Base-by-base conservation (phyloP, 768 basidiomycete genomes). In the Kwoniella heveanensis region DNA sequence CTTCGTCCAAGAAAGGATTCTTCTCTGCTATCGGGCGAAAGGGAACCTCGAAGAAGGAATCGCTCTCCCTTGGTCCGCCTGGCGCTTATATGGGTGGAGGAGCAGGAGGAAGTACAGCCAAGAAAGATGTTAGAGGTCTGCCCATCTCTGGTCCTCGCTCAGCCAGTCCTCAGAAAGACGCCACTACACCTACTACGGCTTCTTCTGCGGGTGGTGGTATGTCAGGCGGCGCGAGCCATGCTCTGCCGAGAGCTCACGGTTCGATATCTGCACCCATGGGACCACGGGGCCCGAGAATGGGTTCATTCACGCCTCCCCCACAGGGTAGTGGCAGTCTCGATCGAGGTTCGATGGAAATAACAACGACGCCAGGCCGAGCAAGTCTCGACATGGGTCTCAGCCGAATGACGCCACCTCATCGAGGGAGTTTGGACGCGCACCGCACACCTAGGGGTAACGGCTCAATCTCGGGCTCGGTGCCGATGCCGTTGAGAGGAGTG, bases 61-160 rank as follows among this genome's bases (percentile, higher is more conserved):
- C 54, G 21, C 22, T 53, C 26, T 55, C 61, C 0, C 54, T 71
- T 8, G 69, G 71, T 27, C 72, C 72, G 17, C 67, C 72, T 10
- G 29, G 12, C 17, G 49, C 47, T 5, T 39, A 29, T 27, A 6
- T 36, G 9, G 26, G 52, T 24, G 29, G 50, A 36, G 29, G 37
- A 44, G 29, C 32, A 36, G 29, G 37, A 44, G 57, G 21, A 22
- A 46, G 59, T 49, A 30, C 49, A 17, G 54, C 48, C 32, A 76
- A 76, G 53, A 74, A 72, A 57, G 76, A 77, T 66, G 57, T 77
- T 2, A 60, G 71, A 22, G 73, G 73, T 26, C 50, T 77, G 30
- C 59, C 65, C 10, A 77, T 77, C 27, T 76, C 74, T n/a, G 54
- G 49, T 36, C 74, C 72, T 19, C 44, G 58, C 39, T 54, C 60